These are phyloP conservation scores for Paraconiothyrium sp. DNA, from an alignment of 2,329 filamentous ascomycete species.

Conservation along the genomic window DNA sequence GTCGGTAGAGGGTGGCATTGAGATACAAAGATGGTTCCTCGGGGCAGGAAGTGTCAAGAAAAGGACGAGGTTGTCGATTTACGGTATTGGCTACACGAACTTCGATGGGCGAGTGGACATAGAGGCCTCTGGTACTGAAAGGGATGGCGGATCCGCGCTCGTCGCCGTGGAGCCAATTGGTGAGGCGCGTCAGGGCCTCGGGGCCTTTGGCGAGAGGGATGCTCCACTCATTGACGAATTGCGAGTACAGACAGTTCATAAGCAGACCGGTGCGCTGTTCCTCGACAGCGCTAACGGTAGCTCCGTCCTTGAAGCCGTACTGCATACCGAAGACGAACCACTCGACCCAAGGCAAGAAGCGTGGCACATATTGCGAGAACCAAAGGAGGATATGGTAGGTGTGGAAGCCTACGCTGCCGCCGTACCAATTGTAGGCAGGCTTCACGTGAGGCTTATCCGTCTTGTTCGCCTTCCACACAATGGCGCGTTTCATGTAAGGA, in stretches of 20 bases:
- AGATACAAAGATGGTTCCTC: slow-evolving; percentile 83
- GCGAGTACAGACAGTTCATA: slow-evolving; percentile 98
- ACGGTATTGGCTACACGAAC: slow-evolving; percentile 84
- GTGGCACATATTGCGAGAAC: slow-evolving; percentile 78
- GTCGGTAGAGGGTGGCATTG: slow-evolving; percentile 88
- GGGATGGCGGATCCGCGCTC: slow-evolving; percentile 76
- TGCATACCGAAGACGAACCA: slow-evolving; percentile 98
- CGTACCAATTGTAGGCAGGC: slow-evolving; percentile 79
- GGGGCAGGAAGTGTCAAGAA: slow-evolving; percentile 75
- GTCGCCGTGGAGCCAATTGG: slow-evolving; percentile 85
- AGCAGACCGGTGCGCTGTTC: slow-evolving; percentile 81
- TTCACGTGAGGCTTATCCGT: slow-evolving; percentile 69
- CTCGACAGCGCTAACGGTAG: slow-evolving; percentile 77
- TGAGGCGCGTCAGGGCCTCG: slow-evolving; percentile 83
- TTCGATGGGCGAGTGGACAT: slow-evolving; percentile 89
- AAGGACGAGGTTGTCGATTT: slow-evolving; percentile 63
- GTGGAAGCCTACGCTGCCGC: slow-evolving; percentile 82
- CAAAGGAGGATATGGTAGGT: slow-evolving; percentile 92
- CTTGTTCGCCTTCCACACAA: slow-evolving; percentile 89
- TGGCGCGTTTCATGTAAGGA: slow-evolving; percentile 86
- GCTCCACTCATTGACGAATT: slow-evolving; percentile 98
- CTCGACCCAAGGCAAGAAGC: slow-evolving; percentile 86
- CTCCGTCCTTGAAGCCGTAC: slow-evolving; percentile 83
- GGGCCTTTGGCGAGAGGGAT: slow-evolving; percentile 86
- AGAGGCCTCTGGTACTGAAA: slow-evolving; percentile 79